Conservation (phyloP, 2,329 filamentous ascomycete genomes). For the Penicillium hesseltinei region DNA sequence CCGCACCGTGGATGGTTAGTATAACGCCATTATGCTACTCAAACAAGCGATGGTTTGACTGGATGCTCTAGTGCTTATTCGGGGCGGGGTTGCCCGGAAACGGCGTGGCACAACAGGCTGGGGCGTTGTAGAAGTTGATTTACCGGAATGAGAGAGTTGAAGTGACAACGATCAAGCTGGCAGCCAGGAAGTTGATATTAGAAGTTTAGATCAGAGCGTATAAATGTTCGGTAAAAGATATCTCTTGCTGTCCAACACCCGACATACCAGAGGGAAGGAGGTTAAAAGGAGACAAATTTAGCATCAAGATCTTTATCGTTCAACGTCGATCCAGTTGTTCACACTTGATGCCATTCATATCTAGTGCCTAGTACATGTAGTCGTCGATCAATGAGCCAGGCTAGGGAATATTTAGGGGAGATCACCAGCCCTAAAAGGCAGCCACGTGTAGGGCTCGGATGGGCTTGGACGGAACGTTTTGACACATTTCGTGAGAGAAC, state of each 20-base stretch:
- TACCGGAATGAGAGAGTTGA: neutral
- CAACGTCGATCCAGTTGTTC: neutral
- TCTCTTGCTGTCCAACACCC: neutral
- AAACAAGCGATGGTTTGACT: too few species aligned
- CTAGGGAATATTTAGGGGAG: neutral
- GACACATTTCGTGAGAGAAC: neutral
- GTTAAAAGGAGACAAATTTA: neutral
- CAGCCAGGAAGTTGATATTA: neutral
- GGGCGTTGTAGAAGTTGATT: neutral
- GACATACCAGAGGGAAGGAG: neutral
- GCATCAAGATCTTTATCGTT: too few species aligned
- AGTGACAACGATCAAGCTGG: neutral
- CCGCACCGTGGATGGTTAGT: neutral
- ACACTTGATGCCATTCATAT: neutral
- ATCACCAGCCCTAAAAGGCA: neutral
- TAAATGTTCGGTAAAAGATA: neutral
- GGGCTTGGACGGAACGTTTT: neutral
- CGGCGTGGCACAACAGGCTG: neutral
- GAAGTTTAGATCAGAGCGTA: neutral
- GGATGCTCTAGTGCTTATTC: neutral
- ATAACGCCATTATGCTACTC: neutral
- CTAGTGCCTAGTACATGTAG: too few species aligned
- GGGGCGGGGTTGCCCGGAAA: neutral
- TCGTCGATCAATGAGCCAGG: neutral
- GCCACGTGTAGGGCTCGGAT: neutral